These are phyloP conservation scores for Grosmannia clavigera DNA, from an alignment of 2,329 filamentous ascomycete genomes.

Conservation along the genomic window DNA sequence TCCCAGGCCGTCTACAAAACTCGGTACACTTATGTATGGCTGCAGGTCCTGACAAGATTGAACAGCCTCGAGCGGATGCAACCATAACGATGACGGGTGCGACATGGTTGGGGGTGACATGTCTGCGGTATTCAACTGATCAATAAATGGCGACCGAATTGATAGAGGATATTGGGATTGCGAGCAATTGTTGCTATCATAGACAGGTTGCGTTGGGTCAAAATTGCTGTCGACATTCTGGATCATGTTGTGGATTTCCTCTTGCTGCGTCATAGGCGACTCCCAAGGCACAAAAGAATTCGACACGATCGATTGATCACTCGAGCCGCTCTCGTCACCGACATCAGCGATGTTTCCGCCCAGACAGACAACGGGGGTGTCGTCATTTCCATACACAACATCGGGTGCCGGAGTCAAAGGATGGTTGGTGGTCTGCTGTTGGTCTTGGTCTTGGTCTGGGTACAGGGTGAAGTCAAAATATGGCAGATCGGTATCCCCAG, in stretches of 20 bases:
- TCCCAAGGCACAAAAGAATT: constrained; percentile 12
- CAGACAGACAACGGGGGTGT: not conserved
- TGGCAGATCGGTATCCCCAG: not conserved
- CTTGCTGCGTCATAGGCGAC: constrained; percentile 9
- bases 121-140: not conserved
- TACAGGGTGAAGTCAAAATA: not conserved
- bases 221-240: not conserved
- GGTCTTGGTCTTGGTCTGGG: not conserved
- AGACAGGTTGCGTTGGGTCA: not conserved
- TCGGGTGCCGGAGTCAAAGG: too few relatives aligned
- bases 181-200: not conserved
- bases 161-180: not conserved
- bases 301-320: not conserved
- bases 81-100: not conserved
- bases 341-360: not conserved
- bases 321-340: not conserved
- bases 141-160: not conserved
- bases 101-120: not conserved
- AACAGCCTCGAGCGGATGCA: not conserved
- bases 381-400: not conserved
- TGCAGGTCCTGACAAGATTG: not conserved
- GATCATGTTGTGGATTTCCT: constrained; percentile 4
- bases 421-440: not conserved
- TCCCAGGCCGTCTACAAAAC: not conserved
- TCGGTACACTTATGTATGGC: not conserved